Evolutionary conservation across 2,329 filamentous ascomycete genomes (phyloP).

Genomic region (Verticillium nonalfalfae): DNA sequence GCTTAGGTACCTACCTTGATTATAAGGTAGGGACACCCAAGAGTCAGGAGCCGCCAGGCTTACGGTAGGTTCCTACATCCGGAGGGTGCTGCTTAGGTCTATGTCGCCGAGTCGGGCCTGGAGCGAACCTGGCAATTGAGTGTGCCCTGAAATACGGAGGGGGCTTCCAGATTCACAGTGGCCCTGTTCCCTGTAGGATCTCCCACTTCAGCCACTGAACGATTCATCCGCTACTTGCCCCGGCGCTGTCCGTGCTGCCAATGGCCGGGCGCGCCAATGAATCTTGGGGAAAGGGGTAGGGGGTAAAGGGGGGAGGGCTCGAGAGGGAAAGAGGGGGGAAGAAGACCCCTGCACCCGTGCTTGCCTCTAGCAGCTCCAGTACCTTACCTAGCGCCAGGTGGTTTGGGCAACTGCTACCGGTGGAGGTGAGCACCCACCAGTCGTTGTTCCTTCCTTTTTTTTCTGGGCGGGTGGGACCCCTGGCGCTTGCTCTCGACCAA

Average conservation of each 20-base stretch:
- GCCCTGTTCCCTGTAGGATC: background rate
- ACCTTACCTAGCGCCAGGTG: background rate
- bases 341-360: background rate
- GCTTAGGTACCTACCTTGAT: too few relatives aligned
- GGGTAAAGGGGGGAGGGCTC: background rate
- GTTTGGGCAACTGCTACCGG: background rate
- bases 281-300: conserved; percentile 9
- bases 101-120: background rate
- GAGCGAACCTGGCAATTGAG: background rate
- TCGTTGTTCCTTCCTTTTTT: conserved; percentile 7
- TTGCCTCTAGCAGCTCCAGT: background rate
- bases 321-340: background rate
- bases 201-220: background rate
- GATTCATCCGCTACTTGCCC: conserved; percentile 5
- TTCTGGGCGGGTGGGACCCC: conserved; percentile 9
- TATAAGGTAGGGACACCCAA: background rate
- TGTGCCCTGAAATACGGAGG: background rate
- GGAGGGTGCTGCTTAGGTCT: background rate
- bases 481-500: conserved; percentile 12
- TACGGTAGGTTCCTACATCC: background rate
- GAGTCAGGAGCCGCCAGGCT: background rate
- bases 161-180: background rate
- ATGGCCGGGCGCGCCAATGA: conserved; percentile 6
- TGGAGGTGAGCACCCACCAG: background rate
- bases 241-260: conserved; percentile 11